Percentiles rank a stretch among this genome's conserved stretches.
Conservation (phyloP, 805 yeast species). For the Lachancea kluyveri region DNA sequence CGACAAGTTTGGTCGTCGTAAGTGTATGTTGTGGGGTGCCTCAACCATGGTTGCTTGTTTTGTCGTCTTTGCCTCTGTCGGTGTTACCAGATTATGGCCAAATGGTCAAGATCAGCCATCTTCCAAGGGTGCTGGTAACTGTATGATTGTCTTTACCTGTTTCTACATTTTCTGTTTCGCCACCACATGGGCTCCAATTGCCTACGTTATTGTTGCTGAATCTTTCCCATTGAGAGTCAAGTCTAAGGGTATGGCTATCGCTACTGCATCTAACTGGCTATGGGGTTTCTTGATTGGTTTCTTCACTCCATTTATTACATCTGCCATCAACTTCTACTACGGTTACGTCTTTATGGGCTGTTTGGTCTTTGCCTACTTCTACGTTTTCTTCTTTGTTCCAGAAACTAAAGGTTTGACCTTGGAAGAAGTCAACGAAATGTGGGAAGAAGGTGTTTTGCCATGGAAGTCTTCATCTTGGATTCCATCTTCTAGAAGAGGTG, state of each 20-base stretch:
- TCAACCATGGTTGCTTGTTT: slow-evolving; percentile 42
- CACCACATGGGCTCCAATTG: slow-evolving; percentile 68
- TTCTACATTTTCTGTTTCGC: slow-evolving; percentile 68
- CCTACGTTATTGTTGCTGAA: slow-evolving; percentile 59
- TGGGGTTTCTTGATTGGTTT: slow-evolving; percentile 65
- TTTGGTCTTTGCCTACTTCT: slow-evolving; percentile 46
- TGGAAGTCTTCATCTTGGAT: slow-evolving; percentile 44
- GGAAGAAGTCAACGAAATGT: slow-evolving; percentile 70
- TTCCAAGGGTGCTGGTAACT: slow-evolving; percentile 54
- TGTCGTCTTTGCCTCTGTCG: slow-evolving; percentile 51
- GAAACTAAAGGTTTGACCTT: slow-evolving; percentile 75
- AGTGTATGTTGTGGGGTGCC: slow-evolving; percentile 43
- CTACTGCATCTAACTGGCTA: slow-evolving; percentile 56
- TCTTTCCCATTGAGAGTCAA: slow-evolving; percentile 68
- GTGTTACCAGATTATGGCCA: slow-evolving; percentile 42
- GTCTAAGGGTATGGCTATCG: slow-evolving; percentile 48
- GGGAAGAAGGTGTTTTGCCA: slow-evolving; percentile 34
- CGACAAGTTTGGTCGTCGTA: slow-evolving; percentile 50
- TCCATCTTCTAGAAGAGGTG: slow-evolving; percentile 37
- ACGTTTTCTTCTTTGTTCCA: slow-evolving; percentile 62
- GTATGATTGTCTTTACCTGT: slow-evolving; percentile 66
- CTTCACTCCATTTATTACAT: slow-evolving; percentile 64
- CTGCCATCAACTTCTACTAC: slow-evolving; percentile 57
- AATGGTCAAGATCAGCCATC: slow-evolving; percentile 35
- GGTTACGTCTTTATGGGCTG: slow-evolving; percentile 60